Conservation (phyloP, 306 rosid genomes). For the Cucurbita argyrosperma region DNA sequence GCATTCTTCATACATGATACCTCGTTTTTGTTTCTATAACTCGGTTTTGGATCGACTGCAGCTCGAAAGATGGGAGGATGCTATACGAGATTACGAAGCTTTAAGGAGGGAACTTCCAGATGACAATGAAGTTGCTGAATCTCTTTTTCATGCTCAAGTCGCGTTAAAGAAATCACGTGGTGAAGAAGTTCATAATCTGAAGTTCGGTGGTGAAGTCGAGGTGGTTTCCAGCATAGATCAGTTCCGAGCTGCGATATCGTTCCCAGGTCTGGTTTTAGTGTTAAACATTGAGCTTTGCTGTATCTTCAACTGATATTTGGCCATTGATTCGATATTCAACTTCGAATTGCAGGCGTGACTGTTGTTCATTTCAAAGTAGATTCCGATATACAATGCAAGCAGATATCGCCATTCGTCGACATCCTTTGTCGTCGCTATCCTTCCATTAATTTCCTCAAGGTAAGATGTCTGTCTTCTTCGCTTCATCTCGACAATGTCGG, state of each 20-base stretch:
- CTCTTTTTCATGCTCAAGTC: constrained; percentile 70
- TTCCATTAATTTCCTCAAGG: constrained; percentile 81
- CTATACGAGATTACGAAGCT: constrained; percentile 60
- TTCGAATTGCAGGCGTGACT: constrained; percentile 43
- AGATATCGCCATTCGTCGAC: constrained; percentile 62
- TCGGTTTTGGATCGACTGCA: constrained; percentile 20
- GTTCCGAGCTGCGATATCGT: constrained; percentile 63
- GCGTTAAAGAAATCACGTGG: constrained; percentile 87
- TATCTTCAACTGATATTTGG: neutral
- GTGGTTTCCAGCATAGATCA: constrained; percentile 63
- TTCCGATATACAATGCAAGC: constrained; percentile 54
- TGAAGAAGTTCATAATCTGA: constrained; percentile 68
- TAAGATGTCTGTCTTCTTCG: constrained; percentile 9
- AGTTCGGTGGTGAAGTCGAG: constrained; percentile 89
- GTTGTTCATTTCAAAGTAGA: constrained; percentile 74
- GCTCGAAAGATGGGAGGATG: constrained; percentile 89
- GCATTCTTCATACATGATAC: neutral
- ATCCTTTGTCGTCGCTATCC: constrained; percentile 69
- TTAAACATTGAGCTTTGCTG: neutral
- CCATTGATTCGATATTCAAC: neutral
- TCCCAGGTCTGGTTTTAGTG: constrained; percentile 32
- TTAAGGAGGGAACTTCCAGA: constrained; percentile 64
- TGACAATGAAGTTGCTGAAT: constrained; percentile 75
- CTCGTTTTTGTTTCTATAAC: neutral
- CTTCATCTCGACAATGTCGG: neutral